Evolutionary conservation across 208 protist genomes (phyloP).

Genomic region (Phytomonas francai): DNA sequence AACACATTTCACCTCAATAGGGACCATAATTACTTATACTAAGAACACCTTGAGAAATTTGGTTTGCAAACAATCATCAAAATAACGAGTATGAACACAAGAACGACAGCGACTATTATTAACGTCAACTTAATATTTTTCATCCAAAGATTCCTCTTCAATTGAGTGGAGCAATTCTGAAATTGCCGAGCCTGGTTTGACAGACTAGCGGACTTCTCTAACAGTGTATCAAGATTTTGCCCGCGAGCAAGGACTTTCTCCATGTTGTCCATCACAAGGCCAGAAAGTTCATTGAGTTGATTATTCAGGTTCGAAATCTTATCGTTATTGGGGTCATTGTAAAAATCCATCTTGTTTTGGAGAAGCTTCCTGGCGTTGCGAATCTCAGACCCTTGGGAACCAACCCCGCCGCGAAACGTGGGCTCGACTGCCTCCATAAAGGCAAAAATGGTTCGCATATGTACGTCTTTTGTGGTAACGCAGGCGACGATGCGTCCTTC

Average conservation of each 20-base stretch:
- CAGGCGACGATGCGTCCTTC: constrained; percentile 84
- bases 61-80: constrained; percentile 35
- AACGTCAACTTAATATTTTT: constrained; percentile 88
- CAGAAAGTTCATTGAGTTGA: constrained; percentile 86
- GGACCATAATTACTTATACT: not conserved
- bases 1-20: not conserved
- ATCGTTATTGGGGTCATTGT: constrained; percentile 89
- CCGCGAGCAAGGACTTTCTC: constrained; percentile 86
- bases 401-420: constrained; percentile 42
- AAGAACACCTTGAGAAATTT: not conserved
- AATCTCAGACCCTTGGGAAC: constrained; percentile 47
- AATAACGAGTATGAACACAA: constrained; percentile 79
- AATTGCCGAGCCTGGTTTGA: constrained; percentile 81
- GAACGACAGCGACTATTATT: constrained; percentile 61
- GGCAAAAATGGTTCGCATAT: constrained; percentile 86
- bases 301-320: constrained; percentile 86
- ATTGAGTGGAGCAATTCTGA: constrained; percentile 69
- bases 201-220: constrained; percentile 79
- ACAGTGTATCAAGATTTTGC: constrained; percentile 79
- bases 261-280: constrained; percentile 93
- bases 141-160: constrained; percentile 87
- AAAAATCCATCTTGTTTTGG: constrained; percentile 91
- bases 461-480: constrained; percentile 80
- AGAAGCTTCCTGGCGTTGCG: constrained; percentile 88
- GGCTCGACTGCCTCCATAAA: constrained; percentile 88